These are phyloP conservation scores for Phytophthora podocarpi DNA, from an alignment of 352 stramenopile genomes.

Conservation along the genomic window DNA sequence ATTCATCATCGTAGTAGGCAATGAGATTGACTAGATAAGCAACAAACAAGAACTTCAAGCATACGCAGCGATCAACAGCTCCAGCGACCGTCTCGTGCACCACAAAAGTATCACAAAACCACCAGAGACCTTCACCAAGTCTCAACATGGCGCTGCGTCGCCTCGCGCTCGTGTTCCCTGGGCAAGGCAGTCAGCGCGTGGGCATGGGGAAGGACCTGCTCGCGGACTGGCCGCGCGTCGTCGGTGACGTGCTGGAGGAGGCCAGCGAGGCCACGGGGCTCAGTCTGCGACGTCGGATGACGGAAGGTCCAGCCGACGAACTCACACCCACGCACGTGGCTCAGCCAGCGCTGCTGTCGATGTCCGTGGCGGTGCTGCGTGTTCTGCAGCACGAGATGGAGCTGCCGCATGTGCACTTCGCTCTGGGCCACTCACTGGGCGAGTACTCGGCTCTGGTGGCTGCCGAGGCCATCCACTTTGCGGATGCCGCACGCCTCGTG, in stretches of 20 bases:
- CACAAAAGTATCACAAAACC: constrained; percentile 16
- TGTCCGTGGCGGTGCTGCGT: constrained; percentile 77
- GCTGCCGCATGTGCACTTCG: constrained; percentile 47
- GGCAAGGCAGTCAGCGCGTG: constrained; percentile 82
- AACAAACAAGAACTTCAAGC: constrained; percentile 16
- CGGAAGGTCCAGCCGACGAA: constrained; percentile 56
- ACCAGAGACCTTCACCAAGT: constrained; percentile 6
- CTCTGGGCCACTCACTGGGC: constrained; percentile 83
- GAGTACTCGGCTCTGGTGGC: constrained; percentile 89
- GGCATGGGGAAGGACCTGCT: constrained; percentile 83
- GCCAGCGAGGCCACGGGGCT: constrained; percentile 73
- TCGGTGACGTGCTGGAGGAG: constrained; percentile 70
- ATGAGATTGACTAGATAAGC: constrained; percentile 16
- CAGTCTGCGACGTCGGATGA: constrained; percentile 63
- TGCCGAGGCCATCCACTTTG: constrained; percentile 63
- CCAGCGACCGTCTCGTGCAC: constrained; percentile 18
- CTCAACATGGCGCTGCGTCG: constrained; percentile 40
- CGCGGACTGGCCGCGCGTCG: constrained; percentile 63
- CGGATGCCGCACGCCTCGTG: constrained; percentile 70
- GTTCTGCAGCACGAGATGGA: constrained; percentile 70
- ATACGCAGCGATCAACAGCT: no score
- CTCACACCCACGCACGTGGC: constrained; percentile 78
- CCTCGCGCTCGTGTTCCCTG: constrained; percentile 81
- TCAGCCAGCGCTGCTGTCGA: constrained; percentile 81
- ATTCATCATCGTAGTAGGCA: constrained; percentile 18